Base-by-base conservation (phyloP, 2,329 filamentous ascomycete genomes). In the Colletotrichum sp. region DNA sequence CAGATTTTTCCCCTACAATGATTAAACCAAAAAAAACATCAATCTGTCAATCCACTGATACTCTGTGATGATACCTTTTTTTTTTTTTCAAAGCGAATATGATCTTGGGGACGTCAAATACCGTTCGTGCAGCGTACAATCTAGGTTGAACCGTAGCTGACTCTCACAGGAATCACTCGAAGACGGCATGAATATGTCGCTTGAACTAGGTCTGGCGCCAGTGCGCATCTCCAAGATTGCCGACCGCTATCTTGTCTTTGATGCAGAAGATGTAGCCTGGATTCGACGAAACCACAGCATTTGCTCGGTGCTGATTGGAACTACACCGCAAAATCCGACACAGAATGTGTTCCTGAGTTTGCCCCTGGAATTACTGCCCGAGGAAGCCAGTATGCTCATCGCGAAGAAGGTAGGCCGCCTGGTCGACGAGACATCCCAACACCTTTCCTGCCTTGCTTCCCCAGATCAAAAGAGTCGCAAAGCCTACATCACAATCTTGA, bases 321-420 rank as follows among this genome's bases (percentile, higher is more conserved):
- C 95, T 9, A 92, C 98, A 34, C 96, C 97, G 3, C 96, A 99
- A 85, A 93, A 95, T 73, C 96, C 96, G 8, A 96, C 98, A 80
- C 97, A 99, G 85, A 99, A 98, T 86, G 91, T 98, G 74, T 99
- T 99, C 83, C 91, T 96, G 74, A 95, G 96, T 61, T 87, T 99
- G 66, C 97, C 97, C 4, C 87, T 99, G 30, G 94, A 98, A 87
- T 89, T 99, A 60, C 95, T 97, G 87, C 93, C 95, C 3, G 97
- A 99, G 86, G 97, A 99, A 87, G 96, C 94, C 6, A 91, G 93
- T 78, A 86, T 97, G 70, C 90, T 99, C 32, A 92, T 98, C 74
- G 93, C 95, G 79, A 93, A 93, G 79, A 92, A 91, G 75, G 91
- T 92, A 79, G 96, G 93, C 57, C 95, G 94, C 84, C 89, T 98